Evolutionary conservation across 202 grass and related monocot species (phyloP), one percentile per base, ranked within the genome.

Genomic region (Schoenoplectus tabernaemontani): DNA sequence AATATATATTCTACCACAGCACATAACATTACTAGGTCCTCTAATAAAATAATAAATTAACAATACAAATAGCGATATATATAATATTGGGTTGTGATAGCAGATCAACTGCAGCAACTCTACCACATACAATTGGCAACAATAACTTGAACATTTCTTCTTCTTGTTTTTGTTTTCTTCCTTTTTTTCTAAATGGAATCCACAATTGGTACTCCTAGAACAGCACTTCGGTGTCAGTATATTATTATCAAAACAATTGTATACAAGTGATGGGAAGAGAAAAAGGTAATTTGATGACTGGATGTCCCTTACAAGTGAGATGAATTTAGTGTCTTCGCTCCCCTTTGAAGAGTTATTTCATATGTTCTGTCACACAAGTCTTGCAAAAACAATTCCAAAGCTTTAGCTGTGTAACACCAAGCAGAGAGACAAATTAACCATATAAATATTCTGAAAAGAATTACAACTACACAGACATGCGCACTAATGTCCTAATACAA

Each of bases 341-440:
- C 96, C 68, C 96, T 96, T 83, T 99, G 88, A 82, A 99, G 88
- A 70, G 92, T 99, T 87, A 99, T 89, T 89, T 91, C 83, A 9
- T 96, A 99, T 33, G 96, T 96, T 65, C 83, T 90, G 37, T 99
- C 88, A 84, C 93, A 96, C 69, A 99, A 85, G 90, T 99, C 96
- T 96, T 99, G 96, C 79, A 99, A 82, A 87, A 99, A 99, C 71
- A 99, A 86, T 86, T 99, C 96, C 89, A 99, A 89, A 70, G 96
- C 90, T 84, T 93, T 93, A 4, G 96, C 96, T 99, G 87, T 86
- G 86, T 13, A 59, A 82, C 6, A 81, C 56, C 17, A 80, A 56
- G 81, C 22, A 32, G 50, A 75, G 48, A 75, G 30, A 75, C 44
- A 56, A 9, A 53, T 0, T 54, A 54, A 26, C 70, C 70, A 41